Evolutionary conservation across 495 filamentous ascomycete species (phyloP).

Genomic region (Baudoinia panamericana): DNA sequence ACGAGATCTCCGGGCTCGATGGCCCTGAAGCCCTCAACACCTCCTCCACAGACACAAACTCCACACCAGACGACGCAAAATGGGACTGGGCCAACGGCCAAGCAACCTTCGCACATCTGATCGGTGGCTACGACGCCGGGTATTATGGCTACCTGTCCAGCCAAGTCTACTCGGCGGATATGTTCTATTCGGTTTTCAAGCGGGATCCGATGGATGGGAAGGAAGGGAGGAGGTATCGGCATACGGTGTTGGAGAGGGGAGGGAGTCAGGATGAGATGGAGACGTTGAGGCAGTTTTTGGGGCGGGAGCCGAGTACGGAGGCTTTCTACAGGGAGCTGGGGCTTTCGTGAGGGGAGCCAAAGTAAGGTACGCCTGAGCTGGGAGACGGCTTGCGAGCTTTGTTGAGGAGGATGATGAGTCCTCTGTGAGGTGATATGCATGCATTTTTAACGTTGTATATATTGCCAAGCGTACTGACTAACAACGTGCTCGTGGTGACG

Average conservation of each 20-base stretch:
- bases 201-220: conserved; percentile 54
- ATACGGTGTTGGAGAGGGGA: conserved; percentile 60
- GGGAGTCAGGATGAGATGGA: conserved; percentile 65
- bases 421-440: too few relatives aligned
- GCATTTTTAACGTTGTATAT: too few relatives aligned
- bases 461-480: too few relatives aligned
- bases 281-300: conserved; percentile 57
- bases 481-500: too few relatives aligned
- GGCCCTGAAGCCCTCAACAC: conserved; percentile 45
- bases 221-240: conserved; percentile 56
- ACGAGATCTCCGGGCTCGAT: conserved; percentile 50
- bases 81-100: conserved; percentile 61
- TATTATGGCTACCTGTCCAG: conserved; percentile 57
- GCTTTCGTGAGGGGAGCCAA: too few relatives aligned
- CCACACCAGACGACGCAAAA: too few relatives aligned
- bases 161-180: conserved; percentile 64
- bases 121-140: conserved; percentile 60
- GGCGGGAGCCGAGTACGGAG: conserved; percentile 55
- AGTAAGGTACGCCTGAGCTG: too few relatives aligned
- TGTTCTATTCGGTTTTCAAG: conserved; percentile 70
- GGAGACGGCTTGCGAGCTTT: too few relatives aligned
- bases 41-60: conserved; percentile 37
- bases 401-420: too few relatives aligned
- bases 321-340: conserved; percentile 66
- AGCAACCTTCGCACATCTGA: conserved; percentile 59